Conservation (phyloP, 2,329 filamentous ascomycete species). For the Penicillium sp. region DNA sequence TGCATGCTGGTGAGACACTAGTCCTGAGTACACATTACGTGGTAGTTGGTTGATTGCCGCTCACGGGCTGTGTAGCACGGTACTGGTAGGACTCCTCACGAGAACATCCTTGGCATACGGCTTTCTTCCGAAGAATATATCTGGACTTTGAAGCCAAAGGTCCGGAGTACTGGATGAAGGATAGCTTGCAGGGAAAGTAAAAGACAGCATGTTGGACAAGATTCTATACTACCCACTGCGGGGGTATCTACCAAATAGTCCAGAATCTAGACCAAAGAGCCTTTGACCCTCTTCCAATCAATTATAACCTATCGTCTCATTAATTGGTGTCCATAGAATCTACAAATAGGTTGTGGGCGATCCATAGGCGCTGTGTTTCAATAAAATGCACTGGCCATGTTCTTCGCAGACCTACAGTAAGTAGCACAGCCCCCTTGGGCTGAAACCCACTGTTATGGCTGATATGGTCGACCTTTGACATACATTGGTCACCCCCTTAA, state of each 20-base stretch:
- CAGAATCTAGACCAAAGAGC: background rate
- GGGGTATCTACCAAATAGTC: background rate
- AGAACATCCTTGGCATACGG: background rate
- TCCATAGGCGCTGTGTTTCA: conserved; percentile 22
- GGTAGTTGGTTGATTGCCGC: background rate
- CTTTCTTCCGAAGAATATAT: background rate
- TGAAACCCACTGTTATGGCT: conserved; percentile 2
- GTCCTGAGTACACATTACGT: background rate
- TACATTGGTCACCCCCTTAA: conserved; percentile 5
- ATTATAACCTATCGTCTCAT: background rate
- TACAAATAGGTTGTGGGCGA: background rate
- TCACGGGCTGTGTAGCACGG: background rate
- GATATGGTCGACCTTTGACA: background rate
- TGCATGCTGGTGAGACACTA: background rate
- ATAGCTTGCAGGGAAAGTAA: background rate
- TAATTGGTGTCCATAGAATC: background rate
- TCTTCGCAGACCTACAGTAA: conserved; percentile 18
- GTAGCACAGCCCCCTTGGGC: conserved; percentile 19
- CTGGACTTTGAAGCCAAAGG: background rate
- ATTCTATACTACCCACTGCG: background rate
- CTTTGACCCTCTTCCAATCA: background rate
- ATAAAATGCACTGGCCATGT: conserved; percentile 25
- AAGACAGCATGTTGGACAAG: background rate
- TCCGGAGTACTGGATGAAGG: background rate
- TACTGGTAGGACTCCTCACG: background rate